Evolutionary conservation across 1,139 yeast genomes (phyloP), one percentile per base, ranked within the genome.

Genomic region (Taphrina flavorubra): DNA sequence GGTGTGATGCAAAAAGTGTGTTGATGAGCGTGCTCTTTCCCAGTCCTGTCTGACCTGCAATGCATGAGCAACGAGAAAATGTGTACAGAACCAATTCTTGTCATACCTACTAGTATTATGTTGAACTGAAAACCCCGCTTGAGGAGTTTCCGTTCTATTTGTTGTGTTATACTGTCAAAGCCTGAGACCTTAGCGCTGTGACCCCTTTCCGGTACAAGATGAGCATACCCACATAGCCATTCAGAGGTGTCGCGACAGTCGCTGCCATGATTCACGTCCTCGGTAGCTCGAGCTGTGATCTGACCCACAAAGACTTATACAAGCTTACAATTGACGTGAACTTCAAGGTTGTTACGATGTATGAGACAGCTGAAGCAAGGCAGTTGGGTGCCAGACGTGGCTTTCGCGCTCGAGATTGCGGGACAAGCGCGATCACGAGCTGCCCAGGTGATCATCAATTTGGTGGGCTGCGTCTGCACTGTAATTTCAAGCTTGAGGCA

Each of bases 41-140:
- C 74, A 94, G 84, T 1, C 99, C 99, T 31, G 97, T 89, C 78
- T 90, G 89, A 51, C 86, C 77, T 74, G n/a, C 10, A n/a, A 4
- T n/a, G 51, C 13, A 37, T 53, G 39, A 49, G 60, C 34, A 42
- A 16, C 18, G 25, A 6, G 11, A 49, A 8, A 25, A 11, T 18
- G 37, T 7, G n/a, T 10, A 39, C 13, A 34, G 18, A 20, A 14
- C 47, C 1, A 18, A 2, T 6, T 34, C 42, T 14, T 18, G 36
- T 49, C 74, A 18, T 68, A 69, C 95, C 99, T 58, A 94, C 98
- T 68, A 90, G 89, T 95, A 94, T 92, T 70, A 94, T 81, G 77
- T 94, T 94, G 81, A 94, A 90, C 77, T 91, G 96, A 80, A 94
- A 94, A 11, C 99, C 99, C 75, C 95, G 85, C 78, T 91, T 92